phyloP scores from a whole-genome alignment of 805 yeast species.

The Nakazawaea anatomiae region DNA sequence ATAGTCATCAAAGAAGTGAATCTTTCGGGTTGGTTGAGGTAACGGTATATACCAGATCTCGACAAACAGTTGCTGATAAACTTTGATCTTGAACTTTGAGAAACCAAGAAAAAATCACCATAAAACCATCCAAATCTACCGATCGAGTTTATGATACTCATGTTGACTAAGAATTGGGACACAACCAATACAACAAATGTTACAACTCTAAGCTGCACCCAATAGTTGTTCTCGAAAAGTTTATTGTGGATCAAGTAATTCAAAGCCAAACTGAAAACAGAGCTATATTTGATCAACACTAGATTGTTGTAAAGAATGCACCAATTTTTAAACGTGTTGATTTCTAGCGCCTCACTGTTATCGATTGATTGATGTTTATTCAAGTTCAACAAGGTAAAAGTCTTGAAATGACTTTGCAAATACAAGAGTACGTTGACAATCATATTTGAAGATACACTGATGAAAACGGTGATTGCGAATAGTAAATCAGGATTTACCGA shows the following conservation, averaged over 20 bases:
- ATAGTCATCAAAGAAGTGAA: conserved; percentile 72
- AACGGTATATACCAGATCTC: conserved; percentile 76
- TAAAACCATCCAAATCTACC: conserved; percentile 90
- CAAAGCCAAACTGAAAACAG: conserved; percentile 11
- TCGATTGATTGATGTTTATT: conserved; percentile 49
- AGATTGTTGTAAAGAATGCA: conserved; percentile 45
- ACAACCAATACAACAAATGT: conserved; percentile 49
- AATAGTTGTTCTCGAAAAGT: conserved; percentile 26
- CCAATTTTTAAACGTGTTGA: conserved; percentile 61
- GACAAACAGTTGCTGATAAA: conserved; percentile 34
- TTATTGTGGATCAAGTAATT: conserved; percentile 14
- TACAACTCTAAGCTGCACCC: conserved; percentile 48
- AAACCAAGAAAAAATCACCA: conserved; percentile 71
- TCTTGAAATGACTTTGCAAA: conserved; percentile 53
- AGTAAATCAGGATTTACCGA: neutral
- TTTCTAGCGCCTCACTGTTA: conserved; percentile 10
- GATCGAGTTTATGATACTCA: conserved; percentile 61
- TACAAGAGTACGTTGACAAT: conserved; percentile 46
- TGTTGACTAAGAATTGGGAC: conserved; percentile 64
- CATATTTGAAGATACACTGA: conserved; percentile 46
- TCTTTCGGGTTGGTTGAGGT: conserved; percentile 79
- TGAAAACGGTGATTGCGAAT: conserved; percentile 30
- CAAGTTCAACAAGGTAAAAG: conserved; percentile 54
- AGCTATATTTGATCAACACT: conserved; percentile 12
- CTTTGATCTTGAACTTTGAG: conserved; percentile 30